Evolutionary conservation across 768 basidiomycete genomes (phyloP), one percentile per base, ranked within the genome.

Genomic region (Lactifluus rugatus): DNA sequence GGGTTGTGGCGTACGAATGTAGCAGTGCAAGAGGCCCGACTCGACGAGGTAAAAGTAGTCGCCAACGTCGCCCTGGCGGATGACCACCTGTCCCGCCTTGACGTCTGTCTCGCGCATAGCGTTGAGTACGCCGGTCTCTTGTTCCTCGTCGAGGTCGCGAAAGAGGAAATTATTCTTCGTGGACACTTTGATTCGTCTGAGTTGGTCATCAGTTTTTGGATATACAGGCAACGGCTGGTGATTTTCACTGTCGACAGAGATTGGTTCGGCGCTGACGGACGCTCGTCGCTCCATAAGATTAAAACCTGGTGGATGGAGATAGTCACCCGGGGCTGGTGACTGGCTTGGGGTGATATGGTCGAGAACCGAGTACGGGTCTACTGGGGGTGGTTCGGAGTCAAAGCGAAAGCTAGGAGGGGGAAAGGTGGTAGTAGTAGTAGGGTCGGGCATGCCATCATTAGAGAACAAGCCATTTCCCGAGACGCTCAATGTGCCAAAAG

Each of bases 31-130:
- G 57, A 83, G 73, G 2, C 96, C 96, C 45, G 80, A 78, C 73
- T 98, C 96, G 62, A 98, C 93, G 53, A 97, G 90, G 72, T 99
- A 99, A 71, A 97, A 98, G 73, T 85, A 93, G 66, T 97, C 94
- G 54, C 96, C 96, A 19, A 91, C 89, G 64, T 96, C 94, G 48
- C 96, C 96, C 71, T 99, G 96, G 50, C 89, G 82, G 65, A 99
- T 97, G 61, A 99, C 86, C n/a, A 94, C 85, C 64, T 93, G 85
- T 61, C 86, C 85, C 61, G 80, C 75, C 31, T 71, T 73, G 14
- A 90, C 83, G 6, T 72, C 75, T 47, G 83, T 79, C 73, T 99
- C 96, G 70, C 87, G 87, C 94, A 99, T 98, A 25, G 96, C 96
- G 55, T 87, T 88, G 23, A 98, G 76, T 19, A 94, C 95, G 46